phyloP scores from a whole-genome alignment of 1,139 yeast genomes.

The Pichia kudriavzevii region DNA sequence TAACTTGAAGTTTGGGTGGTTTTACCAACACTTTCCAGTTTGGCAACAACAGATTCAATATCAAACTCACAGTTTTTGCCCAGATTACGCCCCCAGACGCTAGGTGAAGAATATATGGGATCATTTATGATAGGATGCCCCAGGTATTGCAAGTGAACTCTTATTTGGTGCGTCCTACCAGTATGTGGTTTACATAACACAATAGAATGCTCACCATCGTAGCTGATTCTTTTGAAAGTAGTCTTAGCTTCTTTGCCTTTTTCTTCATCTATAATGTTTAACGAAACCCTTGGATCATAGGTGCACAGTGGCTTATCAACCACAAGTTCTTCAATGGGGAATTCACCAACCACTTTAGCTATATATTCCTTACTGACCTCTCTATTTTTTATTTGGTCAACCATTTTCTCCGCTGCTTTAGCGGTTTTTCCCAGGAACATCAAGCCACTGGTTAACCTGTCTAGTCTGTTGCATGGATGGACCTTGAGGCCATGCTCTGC shows the following conservation, averaged over 20 bases:
- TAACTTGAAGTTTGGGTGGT: conserved; percentile 60
- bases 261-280: conserved; percentile 57
- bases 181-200: conserved; percentile 82
- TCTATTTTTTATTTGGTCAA: conserved; percentile 65
- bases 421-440: conserved; percentile 88
- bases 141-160: conserved; percentile 82
- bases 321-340: conserved; percentile 47
- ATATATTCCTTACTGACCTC: conserved; percentile 76
- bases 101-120: conserved; percentile 67
- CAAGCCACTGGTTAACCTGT: conserved; percentile 85
- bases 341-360: conserved; percentile 81
- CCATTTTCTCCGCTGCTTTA: conserved; percentile 71
- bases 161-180: conserved; percentile 90
- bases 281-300: conserved; percentile 68
- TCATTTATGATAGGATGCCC: conserved; percentile 94
- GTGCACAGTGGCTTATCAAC: conserved; percentile 70
- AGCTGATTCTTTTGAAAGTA: conserved; percentile 48
- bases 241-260: conserved; percentile 62
- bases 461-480: conserved; percentile 89
- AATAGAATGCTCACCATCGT: conserved; percentile 56
- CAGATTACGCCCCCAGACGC: conserved; percentile 62
- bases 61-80: conserved; percentile 51
- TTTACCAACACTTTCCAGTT: conserved; percentile 62
- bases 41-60: conserved; percentile 33
- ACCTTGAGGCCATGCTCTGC: conserved; percentile 56